Conservation (phyloP, 2,329 filamentous ascomycete genomes). For the Fusarium nelsonii region DNA sequence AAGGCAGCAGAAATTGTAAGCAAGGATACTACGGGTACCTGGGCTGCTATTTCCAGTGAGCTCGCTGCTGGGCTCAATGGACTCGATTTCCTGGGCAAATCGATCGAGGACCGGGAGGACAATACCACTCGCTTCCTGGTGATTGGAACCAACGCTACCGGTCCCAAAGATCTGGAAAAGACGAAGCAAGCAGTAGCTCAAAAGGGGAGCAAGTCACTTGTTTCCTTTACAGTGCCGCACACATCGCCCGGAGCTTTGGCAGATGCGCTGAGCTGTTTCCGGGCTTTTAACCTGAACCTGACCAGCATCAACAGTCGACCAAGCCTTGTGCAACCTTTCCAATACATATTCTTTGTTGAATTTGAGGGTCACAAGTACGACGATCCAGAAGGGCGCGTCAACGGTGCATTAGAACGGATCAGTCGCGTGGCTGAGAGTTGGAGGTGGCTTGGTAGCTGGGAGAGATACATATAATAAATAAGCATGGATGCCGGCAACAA, state of each 20-base stretch:
- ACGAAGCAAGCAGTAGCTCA: constrained; percentile 46
- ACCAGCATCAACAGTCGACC: constrained; percentile 92
- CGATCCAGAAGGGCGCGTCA: constrained; percentile 69
- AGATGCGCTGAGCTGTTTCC: constrained; percentile 83
- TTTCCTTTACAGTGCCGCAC: constrained; percentile 88
- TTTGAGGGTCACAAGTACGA: constrained; percentile 72
- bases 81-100: constrained; percentile 75
- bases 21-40: constrained; percentile 67
- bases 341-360: constrained; percentile 96
- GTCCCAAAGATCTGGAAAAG: constrained; percentile 45
- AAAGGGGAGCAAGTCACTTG: constrained; percentile 73
- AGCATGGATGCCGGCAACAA: constrained; percentile 28
- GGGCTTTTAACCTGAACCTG: constrained; percentile 78
- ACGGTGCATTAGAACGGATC: constrained; percentile 70
- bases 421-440: constrained; percentile 68
- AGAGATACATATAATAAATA: constrained; percentile 51
- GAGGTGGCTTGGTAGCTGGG: constrained; percentile 79
- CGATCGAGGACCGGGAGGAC: constrained; percentile 79
- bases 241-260: constrained; percentile 83
- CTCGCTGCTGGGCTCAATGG: constrained; percentile 77
- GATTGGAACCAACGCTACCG: constrained; percentile 58
- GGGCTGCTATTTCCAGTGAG: constrained; percentile 82
- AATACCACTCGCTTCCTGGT: constrained; percentile 87
- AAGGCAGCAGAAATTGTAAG: constrained; percentile 83
- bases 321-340: constrained; percentile 79